phyloP scores from a whole-genome alignment of 2,329 filamentous ascomycete species.

The Aspergillus hortae region DNA sequence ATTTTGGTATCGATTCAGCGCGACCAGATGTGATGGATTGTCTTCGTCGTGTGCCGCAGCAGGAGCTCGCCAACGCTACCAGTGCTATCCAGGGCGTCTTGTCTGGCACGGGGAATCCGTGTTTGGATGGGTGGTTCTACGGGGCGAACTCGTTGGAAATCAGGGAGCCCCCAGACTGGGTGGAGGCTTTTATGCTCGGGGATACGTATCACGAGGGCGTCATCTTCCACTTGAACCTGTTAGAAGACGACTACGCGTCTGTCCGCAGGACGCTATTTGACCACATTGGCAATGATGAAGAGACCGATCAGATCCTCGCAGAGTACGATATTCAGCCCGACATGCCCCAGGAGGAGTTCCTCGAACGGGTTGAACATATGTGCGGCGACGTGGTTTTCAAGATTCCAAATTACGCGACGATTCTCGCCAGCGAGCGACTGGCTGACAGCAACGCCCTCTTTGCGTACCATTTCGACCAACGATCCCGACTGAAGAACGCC shows the following conservation, averaged over 20 bases:
- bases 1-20: constrained; percentile 18
- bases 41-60: constrained; percentile 19
- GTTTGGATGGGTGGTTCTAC: constrained; percentile 26
- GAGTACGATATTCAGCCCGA: constrained; percentile 16
- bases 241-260: constrained; percentile 14
- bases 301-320: constrained; percentile 16
- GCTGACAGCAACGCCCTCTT: constrained; percentile 3
- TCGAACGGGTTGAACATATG: constrained; percentile 21
- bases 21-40: constrained; percentile 12
- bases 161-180: constrained; percentile 17
- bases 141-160: constrained; percentile 11
- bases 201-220: constrained; percentile 26
- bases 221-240: constrained; percentile 24
- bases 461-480: constrained; percentile 26
- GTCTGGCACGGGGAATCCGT: constrained; percentile 23
- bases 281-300: constrained; percentile 7
- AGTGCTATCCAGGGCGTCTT: constrained; percentile 19
- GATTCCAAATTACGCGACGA: constrained; percentile 19
- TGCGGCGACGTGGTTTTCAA: constrained; percentile 24
- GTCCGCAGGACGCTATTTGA: constrained; percentile 11
- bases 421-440: constrained; percentile 1
- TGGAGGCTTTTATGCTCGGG: constrained; percentile 21
- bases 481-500: constrained; percentile 19
- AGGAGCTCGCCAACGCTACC: constrained; percentile 22
- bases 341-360: constrained; percentile 8